Base-by-base conservation (phyloP, 192 early-diverging fungal genomes). In the Rhizophagus sp. region DNA sequence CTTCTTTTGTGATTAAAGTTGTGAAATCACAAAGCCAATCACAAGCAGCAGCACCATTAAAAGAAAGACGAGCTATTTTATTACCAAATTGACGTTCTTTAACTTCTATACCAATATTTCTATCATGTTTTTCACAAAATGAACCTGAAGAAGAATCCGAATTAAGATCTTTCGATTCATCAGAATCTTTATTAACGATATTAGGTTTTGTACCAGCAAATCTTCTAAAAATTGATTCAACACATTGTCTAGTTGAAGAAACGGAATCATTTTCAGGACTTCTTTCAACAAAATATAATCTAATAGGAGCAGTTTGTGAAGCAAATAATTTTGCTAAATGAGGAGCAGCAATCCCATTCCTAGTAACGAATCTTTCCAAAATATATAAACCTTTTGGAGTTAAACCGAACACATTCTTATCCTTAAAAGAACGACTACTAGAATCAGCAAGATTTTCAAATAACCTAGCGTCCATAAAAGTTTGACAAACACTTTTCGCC, bases 1-100 rank as follows among this genome's bases (percentile, higher is more conserved):
- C 89, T 52, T 89, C 83, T 33, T 81, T 82, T 52, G 81, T 83
- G 72, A 87, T 84, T 6, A 88, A 85, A 0, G 88, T 87, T 2
- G 83, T 83, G 52, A 88, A 85, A n/a, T 89, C 87, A 44, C 86
- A 65, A 17, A 90, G 76, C 88, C 88, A 90, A 6, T 88, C 88
- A 15, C 83, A 83, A 22, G 84, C 86, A 22, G 78, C 62, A 52
- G 74, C 72, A 4, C 89, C 89, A 62, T 83, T 82, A 79, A 91
- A 91, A 0, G 85, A 85, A 34, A 87, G 69, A 50, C 79, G 81
- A 66, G 81, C 84, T 3, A 64, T 62, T 65, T 77, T 82, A 36
- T 82, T 79, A 30, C 83, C 81, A 52, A 80, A 62, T 36, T 83
- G 82, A 4, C 84, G 81, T 19, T 88, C 84, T 50, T 81, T 84